A percentile compares a stretch with the other conserved stretches of the same genome.
Conservation (phyloP, 805 yeast species). For the Phaffomyces opuntiae region DNA sequence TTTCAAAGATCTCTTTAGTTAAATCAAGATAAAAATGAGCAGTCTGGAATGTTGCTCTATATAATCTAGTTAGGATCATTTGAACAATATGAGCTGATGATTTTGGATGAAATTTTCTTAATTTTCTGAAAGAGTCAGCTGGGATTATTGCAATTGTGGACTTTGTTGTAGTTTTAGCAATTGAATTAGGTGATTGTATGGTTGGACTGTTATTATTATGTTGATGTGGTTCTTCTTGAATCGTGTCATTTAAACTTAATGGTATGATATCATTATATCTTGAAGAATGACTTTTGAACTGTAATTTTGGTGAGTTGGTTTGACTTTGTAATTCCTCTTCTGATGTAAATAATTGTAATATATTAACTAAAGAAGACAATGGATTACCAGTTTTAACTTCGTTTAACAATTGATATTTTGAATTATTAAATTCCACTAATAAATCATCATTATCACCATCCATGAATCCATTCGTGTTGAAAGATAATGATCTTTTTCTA, state of each 20-base stretch:
- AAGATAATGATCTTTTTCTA: slow-evolving; percentile 3
- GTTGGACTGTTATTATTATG: neutral
- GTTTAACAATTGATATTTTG: slow-evolving; percentile 66
- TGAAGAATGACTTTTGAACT: neutral
- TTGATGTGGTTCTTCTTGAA: neutral
- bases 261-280: slow-evolving; percentile 14
- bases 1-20: slow-evolving; percentile 70
- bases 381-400: slow-evolving; percentile 83
- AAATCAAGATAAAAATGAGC: slow-evolving; percentile 82
- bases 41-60: slow-evolving; percentile 87
- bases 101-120: slow-evolving; percentile 71
- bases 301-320: slow-evolving; percentile 4
- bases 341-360: slow-evolving; percentile 65
- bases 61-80: slow-evolving; percentile 78
- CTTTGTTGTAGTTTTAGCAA: slow-evolving; percentile 67
- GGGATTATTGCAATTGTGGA: slow-evolving; percentile 94
- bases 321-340: slow-evolving; percentile 20
- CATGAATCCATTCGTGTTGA: slow-evolving; percentile 17
- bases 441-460: slow-evolving; percentile 8
- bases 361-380: slow-evolving; percentile 72
- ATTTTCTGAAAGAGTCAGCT: slow-evolving; percentile 65
- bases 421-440: slow-evolving; percentile 42
- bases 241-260: slow-evolving; percentile 11
- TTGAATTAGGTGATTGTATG: slow-evolving; percentile 28
- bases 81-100: slow-evolving; percentile 93